Evolutionary conservation across 2,329 filamentous ascomycete genomes (phyloP), one percentile per base, ranked within the genome.

Genomic region (Arthrobotrys conoides): DNA sequence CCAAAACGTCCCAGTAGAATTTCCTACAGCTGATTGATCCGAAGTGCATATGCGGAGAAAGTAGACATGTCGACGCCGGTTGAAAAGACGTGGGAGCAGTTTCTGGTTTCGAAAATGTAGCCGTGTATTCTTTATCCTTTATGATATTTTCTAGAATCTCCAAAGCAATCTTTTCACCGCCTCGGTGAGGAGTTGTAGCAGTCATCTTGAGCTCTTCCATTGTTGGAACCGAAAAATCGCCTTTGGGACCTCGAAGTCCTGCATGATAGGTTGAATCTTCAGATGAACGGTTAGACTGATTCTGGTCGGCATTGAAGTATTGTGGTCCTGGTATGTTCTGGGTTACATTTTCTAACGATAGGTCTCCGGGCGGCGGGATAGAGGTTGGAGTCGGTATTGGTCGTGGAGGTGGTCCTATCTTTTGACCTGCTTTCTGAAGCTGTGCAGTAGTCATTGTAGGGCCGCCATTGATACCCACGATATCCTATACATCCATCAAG

Each of bases 401-500:
- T 73, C 86, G 86, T 0, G 88, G 86, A 14, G 93, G 88, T 2
- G 86, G 83, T 0, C 91, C 91, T 30, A 92, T 84, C 82, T 90
- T 91, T 44, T 87, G 86, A 0, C 89, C 90, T 0, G 91, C 90
- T 68, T 86, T 85, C 81, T 91, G 87, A 0, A 94, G 87, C 83
- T 93, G 91, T 0, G 85, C 85, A 27, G 92, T 92, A 71, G 88
- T 92, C 91, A 93, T 93, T 0, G 91, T 93, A 0, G 92, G 91
- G 0, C 89, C 89, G 18, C 87, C 86, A 83, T 94, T 89, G 65
- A 88, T 86, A 63, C 87, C 86, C 5, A 93, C 90, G 36, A 94
- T 82, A 24, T 73, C 70, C 70, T 73, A 63, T 16, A 16, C 1
- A 24, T n/a, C 5, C 38, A 44, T 61, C 12, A 41, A 12, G 6